Percentiles rank a stretch among this genome's conserved stretches.
phyloP scores from a whole-genome alignment of 1,284 basidiomycete species.

The Puccinia horiana region DNA sequence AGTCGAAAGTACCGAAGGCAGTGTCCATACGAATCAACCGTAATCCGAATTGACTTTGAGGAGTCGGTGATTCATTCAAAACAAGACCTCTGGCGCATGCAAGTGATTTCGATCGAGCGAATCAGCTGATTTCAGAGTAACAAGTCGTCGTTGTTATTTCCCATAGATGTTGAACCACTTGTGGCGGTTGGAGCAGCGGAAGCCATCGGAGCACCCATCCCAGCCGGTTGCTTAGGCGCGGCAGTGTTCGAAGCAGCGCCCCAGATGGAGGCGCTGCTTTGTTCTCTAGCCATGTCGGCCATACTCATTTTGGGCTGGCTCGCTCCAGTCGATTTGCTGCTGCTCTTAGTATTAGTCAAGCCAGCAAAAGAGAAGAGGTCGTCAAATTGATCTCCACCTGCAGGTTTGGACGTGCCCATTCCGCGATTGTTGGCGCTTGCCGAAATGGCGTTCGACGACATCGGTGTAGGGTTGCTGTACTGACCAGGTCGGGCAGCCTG shows the following conservation, averaged over 20 bases:
- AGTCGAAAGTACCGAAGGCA: no score
- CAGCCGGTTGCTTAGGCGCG: background rate
- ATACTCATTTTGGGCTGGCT: conserved; percentile 26
- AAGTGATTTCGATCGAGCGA: no score
- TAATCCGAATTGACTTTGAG: background rate
- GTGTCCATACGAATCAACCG: background rate
- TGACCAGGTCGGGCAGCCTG: background rate
- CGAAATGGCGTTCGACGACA: conserved; percentile 4
- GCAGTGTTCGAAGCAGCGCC: background rate
- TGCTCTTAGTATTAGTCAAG: conserved; percentile 6
- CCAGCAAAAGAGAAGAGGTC: conserved; percentile 47
- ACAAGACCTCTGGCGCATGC: background rate
- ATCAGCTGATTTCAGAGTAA: conserved; percentile 5
- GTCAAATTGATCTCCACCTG: conserved; percentile 32
- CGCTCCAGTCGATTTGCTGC: background rate
- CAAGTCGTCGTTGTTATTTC: conserved; percentile 26
- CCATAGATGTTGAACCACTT: conserved; percentile 8
- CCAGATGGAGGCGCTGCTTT: conserved; percentile 49
- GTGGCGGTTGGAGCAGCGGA: background rate
- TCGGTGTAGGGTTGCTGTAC: background rate
- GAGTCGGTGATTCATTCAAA: background rate
- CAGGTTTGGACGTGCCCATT: background rate
- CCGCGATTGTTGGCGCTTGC: background rate
- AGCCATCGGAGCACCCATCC: background rate
- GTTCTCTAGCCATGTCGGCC: conserved; percentile 46